Evolutionary conservation across 805 yeast species (phyloP).

Genomic region (Metschnikowia borealis): DNA sequence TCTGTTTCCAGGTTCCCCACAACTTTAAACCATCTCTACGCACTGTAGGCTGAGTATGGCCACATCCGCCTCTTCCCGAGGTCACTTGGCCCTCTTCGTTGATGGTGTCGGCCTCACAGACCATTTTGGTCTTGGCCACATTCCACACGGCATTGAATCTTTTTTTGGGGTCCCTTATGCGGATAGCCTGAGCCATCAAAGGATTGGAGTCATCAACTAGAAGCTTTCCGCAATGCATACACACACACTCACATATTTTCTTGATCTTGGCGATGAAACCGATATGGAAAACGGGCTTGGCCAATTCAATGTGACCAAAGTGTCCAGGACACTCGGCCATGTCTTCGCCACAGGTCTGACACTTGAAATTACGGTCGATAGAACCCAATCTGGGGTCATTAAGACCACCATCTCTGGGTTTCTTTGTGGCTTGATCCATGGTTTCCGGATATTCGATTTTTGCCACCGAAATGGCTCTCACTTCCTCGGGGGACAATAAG

Average conservation of each 20-base stretch:
- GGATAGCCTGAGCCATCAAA: conserved; percentile 81
- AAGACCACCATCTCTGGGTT: conserved; percentile 94
- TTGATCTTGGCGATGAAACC: conserved; percentile 95
- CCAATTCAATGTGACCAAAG: conserved; percentile 97
- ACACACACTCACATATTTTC: conserved; percentile 92
- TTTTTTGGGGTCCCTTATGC: conserved; percentile 89
- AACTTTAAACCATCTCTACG: conserved; percentile 94
- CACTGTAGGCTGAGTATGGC: conserved; percentile 91
- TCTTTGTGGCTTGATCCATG: conserved; percentile 96
- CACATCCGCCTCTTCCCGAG: conserved; percentile 92
- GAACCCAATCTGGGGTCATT: conserved; percentile 97
- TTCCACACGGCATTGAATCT: conserved; percentile 97
- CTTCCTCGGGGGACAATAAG: conserved; percentile 93
- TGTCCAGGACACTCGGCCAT: conserved; percentile 99
- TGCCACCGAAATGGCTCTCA: conserved; percentile 93
- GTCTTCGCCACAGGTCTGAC: conserved; percentile 99
- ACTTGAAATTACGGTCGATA: conserved; percentile 92
- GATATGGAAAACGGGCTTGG: conserved; percentile 97
- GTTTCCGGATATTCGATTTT: conserved; percentile 98
- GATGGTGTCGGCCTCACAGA: conserved; percentile 84
- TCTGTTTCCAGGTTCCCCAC: conserved; percentile 98
- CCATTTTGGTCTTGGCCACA: conserved; percentile 84
- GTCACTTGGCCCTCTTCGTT: conserved; percentile 53
- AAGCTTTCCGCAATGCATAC: conserved; percentile 98
- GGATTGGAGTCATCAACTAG: conserved; percentile 80